Conservation (phyloP, 192 early-diverging fungal genomes). For the Diversispora eburnea region DNA sequence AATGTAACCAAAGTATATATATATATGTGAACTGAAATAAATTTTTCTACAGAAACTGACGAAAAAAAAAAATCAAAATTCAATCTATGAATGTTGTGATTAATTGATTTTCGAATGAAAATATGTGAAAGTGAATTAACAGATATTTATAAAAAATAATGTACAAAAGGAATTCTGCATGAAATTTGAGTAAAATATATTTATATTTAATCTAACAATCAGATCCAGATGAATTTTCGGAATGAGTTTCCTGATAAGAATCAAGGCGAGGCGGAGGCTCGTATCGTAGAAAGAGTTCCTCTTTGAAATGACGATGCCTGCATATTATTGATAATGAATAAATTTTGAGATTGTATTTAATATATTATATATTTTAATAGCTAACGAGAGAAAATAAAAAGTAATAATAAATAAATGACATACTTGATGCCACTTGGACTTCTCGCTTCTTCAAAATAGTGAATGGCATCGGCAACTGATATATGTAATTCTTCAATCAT, state of each 20-base stretch:
- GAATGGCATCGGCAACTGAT: slow-evolving; percentile 47
- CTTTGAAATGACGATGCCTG: slow-evolving; percentile 55
- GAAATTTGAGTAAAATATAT: too few species aligned
- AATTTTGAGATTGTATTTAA: not conserved
- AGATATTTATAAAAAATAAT: too few species aligned
- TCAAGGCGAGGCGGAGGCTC: slow-evolving; percentile 28
- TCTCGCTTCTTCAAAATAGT: slow-evolving; percentile 42
- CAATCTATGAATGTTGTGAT: too few species aligned
- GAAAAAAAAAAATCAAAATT: too few species aligned
- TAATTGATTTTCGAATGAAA: too few species aligned
- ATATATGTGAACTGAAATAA: too few species aligned
- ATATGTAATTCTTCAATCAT: slow-evolving; percentile 47
- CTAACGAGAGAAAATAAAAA: not conserved
- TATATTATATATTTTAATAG: not conserved
- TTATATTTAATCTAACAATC: not conserved
- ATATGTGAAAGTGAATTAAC: too few species aligned
- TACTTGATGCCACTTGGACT: slow-evolving; percentile 50
- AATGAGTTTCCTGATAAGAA: not conserved
- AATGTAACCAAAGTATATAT: too few species aligned
- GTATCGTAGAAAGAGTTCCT: slow-evolving; percentile 54
- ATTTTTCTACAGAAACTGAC: too few species aligned
- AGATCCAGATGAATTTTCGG: not conserved
- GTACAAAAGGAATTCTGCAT: too few species aligned
- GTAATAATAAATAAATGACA: not conserved
- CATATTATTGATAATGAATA: not conserved